phyloP scores from a whole-genome alignment of 106 monocot species.

The Dioscorea alata region DNA sequence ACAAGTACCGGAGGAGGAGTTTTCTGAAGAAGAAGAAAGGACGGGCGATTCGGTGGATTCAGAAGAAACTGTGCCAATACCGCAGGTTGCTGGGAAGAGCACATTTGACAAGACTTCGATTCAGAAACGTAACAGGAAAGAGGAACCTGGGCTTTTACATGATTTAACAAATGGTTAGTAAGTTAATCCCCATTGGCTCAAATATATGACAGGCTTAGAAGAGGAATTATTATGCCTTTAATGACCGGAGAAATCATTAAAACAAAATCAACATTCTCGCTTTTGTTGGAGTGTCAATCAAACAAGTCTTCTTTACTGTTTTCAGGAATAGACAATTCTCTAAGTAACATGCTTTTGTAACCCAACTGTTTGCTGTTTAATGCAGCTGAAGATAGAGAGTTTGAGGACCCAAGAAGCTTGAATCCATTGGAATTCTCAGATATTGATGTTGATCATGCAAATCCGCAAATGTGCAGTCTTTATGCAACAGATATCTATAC shows the following conservation, averaged over 20 bases:
- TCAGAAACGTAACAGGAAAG: background rate
- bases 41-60: background rate
- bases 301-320: background rate
- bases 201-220: background rate
- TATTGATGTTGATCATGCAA: constrained; percentile 66
- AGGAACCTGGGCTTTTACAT: no score
- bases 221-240: background rate
- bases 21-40: background rate
- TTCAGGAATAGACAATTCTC: no score
- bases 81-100: constrained; percentile 1
- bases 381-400: constrained; percentile 15
- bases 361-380: background rate
- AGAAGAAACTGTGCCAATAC: background rate
- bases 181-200: no score
- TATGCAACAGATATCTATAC: constrained; percentile 72
- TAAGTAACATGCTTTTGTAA: background rate
- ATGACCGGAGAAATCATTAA: no score
- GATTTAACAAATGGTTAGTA: no score
- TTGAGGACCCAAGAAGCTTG: constrained; percentile 20
- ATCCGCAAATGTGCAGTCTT: constrained; percentile 71
- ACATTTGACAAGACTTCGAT: background rate
- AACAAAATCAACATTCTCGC: background rate
- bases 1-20: background rate
- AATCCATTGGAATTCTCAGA: constrained; percentile 27
- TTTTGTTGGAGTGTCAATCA: background rate